Evolutionary conservation across 2,329 filamentous ascomycete species (phyloP), one percentile per base, ranked within the genome.

Genomic region (Monilinia aucupariae): DNA sequence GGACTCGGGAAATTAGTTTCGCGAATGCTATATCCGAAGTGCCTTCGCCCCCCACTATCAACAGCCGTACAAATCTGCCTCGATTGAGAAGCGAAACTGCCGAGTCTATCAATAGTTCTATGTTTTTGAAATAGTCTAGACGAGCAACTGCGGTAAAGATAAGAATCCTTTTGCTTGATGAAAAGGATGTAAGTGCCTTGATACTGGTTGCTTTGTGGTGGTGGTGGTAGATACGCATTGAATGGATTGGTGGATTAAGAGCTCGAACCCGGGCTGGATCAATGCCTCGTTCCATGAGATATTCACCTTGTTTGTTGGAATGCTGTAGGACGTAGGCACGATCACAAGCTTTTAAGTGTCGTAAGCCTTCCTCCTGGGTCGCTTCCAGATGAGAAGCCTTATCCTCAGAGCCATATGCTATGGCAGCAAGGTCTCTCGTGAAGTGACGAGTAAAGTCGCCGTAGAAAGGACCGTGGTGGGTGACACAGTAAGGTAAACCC

Each of bases 101-200:
- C 6, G 64, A 54, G 52, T 66, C 63, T 25, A 66, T 34, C 32
- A 66, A 43, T 34, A 66, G 45, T 37, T 66, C 64, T 32, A 64
- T 41, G 30, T 66, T 66, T 32, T 66, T 66, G 49, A 66, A 66
- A n/a, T 62, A 64, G 45, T 66, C 64, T 25, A 66, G 45, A 25
- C 64, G 62, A 37, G 64, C 64, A n/a, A 66, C 64, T 25, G 64
- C 63, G 5, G 64, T 66, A n/a, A 66, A 66, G 12, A 66, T 58
- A 9, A 66, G 56, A 22, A 58, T 41, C 25, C 60, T 62, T 41
- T 49, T 49, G n/a, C 45, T 62, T 7, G 52, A 58, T 22, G 60
- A 62, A 9, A 62, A 62, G 32, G 52, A 58, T 12, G 47, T 49
- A 13, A 62, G 37, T 13, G 30, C 17, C 22, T 58, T n/a, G 52